phyloP scores from a whole-genome alignment of 1,284 basidiomycete genomes.

The Pisolithus thermaeus region DNA sequence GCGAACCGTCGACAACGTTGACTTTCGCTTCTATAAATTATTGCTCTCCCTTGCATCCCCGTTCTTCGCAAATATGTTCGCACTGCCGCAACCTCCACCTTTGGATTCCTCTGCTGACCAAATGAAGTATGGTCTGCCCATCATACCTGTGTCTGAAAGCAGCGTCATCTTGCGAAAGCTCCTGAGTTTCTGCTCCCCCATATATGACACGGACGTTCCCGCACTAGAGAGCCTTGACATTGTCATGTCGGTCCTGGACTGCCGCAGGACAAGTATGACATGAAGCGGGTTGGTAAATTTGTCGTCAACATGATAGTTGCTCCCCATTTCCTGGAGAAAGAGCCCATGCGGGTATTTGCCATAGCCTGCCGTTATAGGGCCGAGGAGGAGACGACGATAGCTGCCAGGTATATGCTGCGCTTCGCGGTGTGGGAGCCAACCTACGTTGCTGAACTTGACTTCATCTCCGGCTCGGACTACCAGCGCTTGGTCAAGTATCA shows the following conservation, averaged over 20 bases:
- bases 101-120: conserved; percentile 25
- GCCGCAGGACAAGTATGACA: conserved; percentile 33
- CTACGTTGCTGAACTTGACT: conserved; percentile 37
- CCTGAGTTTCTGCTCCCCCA: conserved; percentile 27
- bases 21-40: conserved; percentile 34
- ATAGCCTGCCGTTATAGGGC: conserved; percentile 44
- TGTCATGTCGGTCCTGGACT: conserved; percentile 30
- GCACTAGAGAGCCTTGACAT: conserved; percentile 24
- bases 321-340: conserved; percentile 36
- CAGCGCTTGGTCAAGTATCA: conserved; percentile 42
- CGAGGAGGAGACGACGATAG: conserved; percentile 35
- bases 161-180: conserved; percentile 24
- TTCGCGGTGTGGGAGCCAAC: conserved; percentile 32
- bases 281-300: conserved; percentile 31
- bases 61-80: conserved; percentile 39
- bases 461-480: conserved; percentile 41
- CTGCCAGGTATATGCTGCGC: conserved; percentile 39
- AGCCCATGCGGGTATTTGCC: conserved; percentile 47
- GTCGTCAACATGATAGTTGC: conserved; percentile 31
- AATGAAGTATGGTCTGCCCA: conserved; percentile 25
- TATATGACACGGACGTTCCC: conserved; percentile 25
- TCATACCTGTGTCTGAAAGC: conserved; percentile 29
- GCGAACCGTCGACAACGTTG: conserved; percentile 32
- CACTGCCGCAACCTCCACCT: conserved; percentile 29
- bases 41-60: conserved; percentile 35